A percentile compares a stretch with the other conserved stretches of the same genome.
Conservation (phyloP, 441 rosid genomes). For the Pelargonium myrrhifolium region DNA sequence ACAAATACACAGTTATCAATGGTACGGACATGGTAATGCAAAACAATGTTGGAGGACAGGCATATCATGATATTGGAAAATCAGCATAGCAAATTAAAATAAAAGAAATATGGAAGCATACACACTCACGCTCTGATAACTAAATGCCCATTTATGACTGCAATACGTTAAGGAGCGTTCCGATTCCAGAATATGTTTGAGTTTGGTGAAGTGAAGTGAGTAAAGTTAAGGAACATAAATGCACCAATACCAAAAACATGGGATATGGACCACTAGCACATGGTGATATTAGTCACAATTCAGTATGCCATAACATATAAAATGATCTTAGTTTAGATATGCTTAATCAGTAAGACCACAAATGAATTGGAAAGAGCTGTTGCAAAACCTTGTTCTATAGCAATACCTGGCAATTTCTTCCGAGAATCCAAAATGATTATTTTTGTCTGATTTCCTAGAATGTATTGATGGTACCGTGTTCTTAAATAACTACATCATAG, state of each 20-base stretch:
- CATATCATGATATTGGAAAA: neutral
- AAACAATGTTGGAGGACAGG: neutral
- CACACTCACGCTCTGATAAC: neutral
- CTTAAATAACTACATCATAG: neutral
- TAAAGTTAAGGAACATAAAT: neutral
- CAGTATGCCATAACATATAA: neutral
- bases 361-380: neutral
- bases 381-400: neutral
- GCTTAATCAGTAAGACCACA: neutral
- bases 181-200: neutral
- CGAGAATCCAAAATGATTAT: neutral
- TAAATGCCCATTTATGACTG: neutral
- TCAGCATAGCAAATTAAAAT: neutral
- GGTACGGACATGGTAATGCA: neutral
- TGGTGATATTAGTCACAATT: neutral
- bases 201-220: neutral
- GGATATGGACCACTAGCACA: neutral
- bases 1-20: neutral
- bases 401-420: neutral
- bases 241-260: neutral
- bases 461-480: neutral
- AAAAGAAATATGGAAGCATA: neutral
- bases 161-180: neutral
- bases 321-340: neutral
- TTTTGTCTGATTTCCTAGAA: neutral